Evolutionary conservation across 805 yeast species (phyloP).

Genomic region (Sugiyamaella qingdaonensis): DNA sequence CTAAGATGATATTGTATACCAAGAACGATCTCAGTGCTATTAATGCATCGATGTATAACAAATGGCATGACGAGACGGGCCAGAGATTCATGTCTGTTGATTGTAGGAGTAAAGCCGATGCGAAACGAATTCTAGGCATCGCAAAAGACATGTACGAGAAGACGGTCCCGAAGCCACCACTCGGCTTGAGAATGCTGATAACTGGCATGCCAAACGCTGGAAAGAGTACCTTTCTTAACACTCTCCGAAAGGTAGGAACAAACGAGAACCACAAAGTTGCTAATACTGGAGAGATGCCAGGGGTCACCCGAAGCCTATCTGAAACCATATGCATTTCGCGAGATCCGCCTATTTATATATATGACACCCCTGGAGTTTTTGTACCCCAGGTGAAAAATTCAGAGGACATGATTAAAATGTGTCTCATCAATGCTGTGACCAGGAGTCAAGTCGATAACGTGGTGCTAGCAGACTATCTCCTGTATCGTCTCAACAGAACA

Average conservation of each 20-base stretch:
- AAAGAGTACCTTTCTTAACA: constrained; percentile 80
- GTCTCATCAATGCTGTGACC: constrained; percentile 72
- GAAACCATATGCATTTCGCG: constrained; percentile 62
- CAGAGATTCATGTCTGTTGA: constrained; percentile 51
- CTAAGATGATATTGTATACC: constrained; percentile 65
- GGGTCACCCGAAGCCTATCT: constrained; percentile 78
- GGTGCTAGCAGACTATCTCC: constrained; percentile 77
- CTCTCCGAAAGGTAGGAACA: constrained; percentile 50
- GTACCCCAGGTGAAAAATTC: constrained; percentile 64
- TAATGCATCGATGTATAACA: constrained; percentile 32
- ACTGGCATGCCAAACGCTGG: constrained; percentile 99
- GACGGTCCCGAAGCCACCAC: constrained; percentile 70
- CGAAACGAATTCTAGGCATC: constrained; percentile 45
- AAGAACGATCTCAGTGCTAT: constrained; percentile 62
- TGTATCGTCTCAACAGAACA: constrained; percentile 58
- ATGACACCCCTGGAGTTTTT: constrained; percentile 93
- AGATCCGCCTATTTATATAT: constrained; percentile 61
- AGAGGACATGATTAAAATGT: constrained; percentile 69
- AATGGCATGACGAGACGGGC: constrained; percentile 47
- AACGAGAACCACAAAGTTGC: constrained; percentile 58
- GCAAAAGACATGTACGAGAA: constrained; percentile 41
- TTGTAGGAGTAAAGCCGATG: constrained; percentile 49
- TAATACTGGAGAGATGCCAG: constrained; percentile 80
- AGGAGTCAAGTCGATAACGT: constrained; percentile 72
- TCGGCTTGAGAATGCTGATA: constrained; percentile 72